Evolutionary conservation across 345 rosid species (phyloP).

Genomic region (Combretum micranthum): DNA sequence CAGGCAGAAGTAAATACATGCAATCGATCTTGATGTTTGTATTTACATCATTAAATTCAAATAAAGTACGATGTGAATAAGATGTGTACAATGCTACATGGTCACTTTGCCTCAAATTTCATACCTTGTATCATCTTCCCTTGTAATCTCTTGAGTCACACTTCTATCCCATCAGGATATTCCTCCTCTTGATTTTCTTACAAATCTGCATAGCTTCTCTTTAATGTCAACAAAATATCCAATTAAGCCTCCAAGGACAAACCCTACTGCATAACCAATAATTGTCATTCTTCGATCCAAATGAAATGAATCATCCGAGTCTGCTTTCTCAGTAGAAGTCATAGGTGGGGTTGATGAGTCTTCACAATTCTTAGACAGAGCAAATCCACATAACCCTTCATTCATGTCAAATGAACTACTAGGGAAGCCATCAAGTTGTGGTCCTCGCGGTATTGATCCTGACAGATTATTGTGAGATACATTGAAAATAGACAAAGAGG

Average conservation of each 20-base stretch:
- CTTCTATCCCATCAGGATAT: too few relatives aligned
- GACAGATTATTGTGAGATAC: conserved; percentile 1
- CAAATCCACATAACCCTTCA: background rate
- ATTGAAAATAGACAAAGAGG: background rate
- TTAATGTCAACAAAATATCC: background rate
- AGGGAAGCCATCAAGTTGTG: background rate
- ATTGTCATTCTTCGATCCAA: background rate
- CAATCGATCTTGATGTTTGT: too few relatives aligned
- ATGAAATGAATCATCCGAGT: background rate
- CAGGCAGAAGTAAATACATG: too few relatives aligned
- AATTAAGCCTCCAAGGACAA: background rate
- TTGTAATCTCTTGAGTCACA: too few relatives aligned
- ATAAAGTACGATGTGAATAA: too few relatives aligned
- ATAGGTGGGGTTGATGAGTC: background rate
- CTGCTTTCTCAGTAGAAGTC: background rate
- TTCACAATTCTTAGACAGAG: background rate
- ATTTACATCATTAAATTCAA: too few relatives aligned
- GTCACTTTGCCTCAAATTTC: too few relatives aligned
- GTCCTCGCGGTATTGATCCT: background rate
- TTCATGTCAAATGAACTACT: background rate
- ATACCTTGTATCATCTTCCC: too few relatives aligned
- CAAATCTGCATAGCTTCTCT: too few relatives aligned
- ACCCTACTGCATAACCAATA: background rate
- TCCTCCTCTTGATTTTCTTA: too few relatives aligned
- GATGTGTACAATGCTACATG: too few relatives aligned